These are phyloP conservation scores for Actinidia polygama DNA, from an alignment of 179 eudicot genomes.

Conservation along the genomic window DNA sequence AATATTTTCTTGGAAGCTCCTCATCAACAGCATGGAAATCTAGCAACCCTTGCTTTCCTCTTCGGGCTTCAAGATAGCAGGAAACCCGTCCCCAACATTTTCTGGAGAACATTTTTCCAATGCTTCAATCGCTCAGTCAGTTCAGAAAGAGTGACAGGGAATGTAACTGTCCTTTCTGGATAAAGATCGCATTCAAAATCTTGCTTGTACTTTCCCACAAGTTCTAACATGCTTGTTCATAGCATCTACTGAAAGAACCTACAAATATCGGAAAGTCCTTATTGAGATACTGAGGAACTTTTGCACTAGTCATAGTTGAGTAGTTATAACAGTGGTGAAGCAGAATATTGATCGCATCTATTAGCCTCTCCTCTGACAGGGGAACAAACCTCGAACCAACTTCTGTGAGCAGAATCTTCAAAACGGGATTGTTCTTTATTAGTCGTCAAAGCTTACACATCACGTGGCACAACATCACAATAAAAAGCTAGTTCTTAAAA, in stretches of 20 bases:
- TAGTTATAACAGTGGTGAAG: conserved; percentile 98
- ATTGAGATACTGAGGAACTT: conserved; percentile 97
- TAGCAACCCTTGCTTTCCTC: conserved; percentile 96
- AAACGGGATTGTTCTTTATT: background rate
- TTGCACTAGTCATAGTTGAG: conserved; percentile 96
- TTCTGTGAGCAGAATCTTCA: conserved; percentile 90
- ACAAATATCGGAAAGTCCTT: conserved; percentile 99
- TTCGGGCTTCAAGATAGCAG: conserved; percentile 94
- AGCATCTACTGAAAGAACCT: conserved; percentile 99
- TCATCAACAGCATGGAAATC: conserved; percentile 98
- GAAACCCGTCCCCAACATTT: conserved; percentile 98
- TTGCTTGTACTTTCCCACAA: conserved; percentile 93
- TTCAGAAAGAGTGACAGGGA: conserved; percentile 85
- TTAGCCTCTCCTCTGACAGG: conserved; percentile 95
- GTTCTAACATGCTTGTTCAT: conserved; percentile 96
- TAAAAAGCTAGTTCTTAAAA: background rate
- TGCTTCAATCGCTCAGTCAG: conserved; percentile 91
- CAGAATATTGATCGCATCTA: conserved; percentile 94
- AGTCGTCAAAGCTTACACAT: no score
- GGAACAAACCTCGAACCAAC: conserved; percentile 98
- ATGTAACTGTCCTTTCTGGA: conserved; percentile 85
- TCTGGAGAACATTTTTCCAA: conserved; percentile 97
- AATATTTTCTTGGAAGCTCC: conserved; percentile 95
- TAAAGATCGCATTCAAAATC: conserved; percentile 98
- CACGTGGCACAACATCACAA: background rate